Percentiles rank a stretch among this genome's conserved stretches.
Conservation (phyloP, 169 alveolate species). For the Theileria parva region DNA sequence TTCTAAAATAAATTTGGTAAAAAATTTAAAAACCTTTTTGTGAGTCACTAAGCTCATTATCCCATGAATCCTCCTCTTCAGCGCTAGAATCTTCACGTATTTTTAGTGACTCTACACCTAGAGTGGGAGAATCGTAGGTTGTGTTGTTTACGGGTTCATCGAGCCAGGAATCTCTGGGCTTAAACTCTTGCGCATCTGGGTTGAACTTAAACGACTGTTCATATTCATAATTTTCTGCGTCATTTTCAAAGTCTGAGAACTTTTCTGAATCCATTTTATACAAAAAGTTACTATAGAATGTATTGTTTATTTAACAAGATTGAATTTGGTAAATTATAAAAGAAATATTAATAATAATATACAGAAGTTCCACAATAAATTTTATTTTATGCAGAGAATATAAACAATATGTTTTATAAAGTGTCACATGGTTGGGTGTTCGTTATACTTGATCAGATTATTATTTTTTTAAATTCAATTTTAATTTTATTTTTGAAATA, state of each 20-base stretch:
- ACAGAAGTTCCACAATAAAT: not conserved
- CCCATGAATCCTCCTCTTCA: conserved; percentile 31
- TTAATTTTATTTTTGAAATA: not conserved
- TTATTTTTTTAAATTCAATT: not conserved
- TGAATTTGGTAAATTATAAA: not conserved
- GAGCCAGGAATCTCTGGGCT: conserved; percentile 55
- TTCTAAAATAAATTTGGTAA: not conserved
- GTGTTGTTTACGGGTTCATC: conserved; percentile 8
- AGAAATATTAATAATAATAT: not conserved
- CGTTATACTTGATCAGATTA: no score
- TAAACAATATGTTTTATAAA: not conserved
- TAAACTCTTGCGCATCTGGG: conserved; percentile 54
- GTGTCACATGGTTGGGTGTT: not conserved
- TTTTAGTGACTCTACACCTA: conserved; percentile 34
- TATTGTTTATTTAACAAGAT: not conserved
- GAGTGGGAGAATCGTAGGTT: not conserved
- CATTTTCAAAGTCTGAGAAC: not conserved
- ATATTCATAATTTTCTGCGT: not conserved
- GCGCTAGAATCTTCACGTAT: conserved; percentile 48
- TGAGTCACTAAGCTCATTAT: conserved; percentile 13
- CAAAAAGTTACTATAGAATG: not conserved
- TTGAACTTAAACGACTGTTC: conserved; percentile 50
- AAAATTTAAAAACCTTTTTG: conserved; percentile 16
- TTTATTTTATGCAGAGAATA: not conserved
- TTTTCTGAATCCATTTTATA: not conserved